Conservation (phyloP, 148 eudicot genomes). For the Dysphania ambrosioides region DNA sequence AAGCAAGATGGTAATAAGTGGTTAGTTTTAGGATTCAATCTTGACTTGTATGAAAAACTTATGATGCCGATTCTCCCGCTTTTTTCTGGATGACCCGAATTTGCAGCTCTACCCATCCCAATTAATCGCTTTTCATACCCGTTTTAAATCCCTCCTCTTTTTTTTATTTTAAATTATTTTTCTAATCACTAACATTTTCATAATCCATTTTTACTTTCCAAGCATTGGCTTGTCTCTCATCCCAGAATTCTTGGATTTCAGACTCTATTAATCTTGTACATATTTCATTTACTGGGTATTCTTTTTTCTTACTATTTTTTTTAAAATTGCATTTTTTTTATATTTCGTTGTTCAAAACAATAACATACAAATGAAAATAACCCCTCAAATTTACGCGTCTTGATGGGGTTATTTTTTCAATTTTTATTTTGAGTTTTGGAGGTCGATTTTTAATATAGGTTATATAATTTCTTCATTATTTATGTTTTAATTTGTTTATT, state of each 20-base stretch:
- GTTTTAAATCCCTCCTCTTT: neutral
- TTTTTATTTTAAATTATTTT: neutral
- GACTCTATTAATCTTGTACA: too few species aligned
- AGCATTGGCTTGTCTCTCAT: constrained; percentile 14
- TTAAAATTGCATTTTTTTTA: neutral
- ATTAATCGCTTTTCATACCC: neutral
- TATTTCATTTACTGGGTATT: constrained; percentile 28
- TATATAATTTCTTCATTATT: too few species aligned
- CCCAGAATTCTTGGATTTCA: constrained; percentile 18
- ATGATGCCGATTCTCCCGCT: constrained; percentile 30
- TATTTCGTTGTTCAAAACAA: neutral
- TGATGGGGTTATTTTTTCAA: neutral
- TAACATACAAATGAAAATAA: too few species aligned
- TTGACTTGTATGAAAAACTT: too few species aligned
- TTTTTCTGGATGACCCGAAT: constrained; percentile 24
- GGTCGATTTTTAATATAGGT: too few species aligned
- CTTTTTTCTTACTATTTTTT: neutral
- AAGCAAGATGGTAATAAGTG: too few species aligned
- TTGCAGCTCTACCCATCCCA: constrained; percentile 27
- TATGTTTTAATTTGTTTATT: too few species aligned
- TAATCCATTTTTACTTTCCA: neutral
- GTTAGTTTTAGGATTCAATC: too few species aligned
- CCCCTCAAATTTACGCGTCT: too few species aligned
- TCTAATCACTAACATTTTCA: neutral
- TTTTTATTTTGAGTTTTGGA: neutral